These are phyloP conservation scores for Scalesia atractyloides DNA, from an alignment of 129 eudicot genomes.

Conservation along the genomic window DNA sequence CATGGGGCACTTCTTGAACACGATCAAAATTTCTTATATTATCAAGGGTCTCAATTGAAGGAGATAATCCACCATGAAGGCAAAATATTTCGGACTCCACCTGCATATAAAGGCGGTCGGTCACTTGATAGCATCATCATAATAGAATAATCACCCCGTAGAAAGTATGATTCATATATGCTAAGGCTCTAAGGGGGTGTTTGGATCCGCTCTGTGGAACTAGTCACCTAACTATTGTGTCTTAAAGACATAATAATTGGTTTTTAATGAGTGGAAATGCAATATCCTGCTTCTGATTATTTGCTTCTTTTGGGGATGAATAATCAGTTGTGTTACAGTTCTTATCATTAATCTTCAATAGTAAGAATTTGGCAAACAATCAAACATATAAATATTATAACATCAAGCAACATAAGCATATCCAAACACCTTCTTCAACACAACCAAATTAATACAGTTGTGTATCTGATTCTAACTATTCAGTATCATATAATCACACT, in stretches of 20 bases:
- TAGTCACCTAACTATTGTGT: neutral
- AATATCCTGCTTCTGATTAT: neutral
- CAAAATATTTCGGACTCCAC: slow-evolving; percentile 92
- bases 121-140: neutral
- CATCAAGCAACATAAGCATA: neutral
- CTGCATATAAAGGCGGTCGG: slow-evolving; percentile 26
- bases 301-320: neutral
- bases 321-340: neutral
- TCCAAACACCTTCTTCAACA: neutral
- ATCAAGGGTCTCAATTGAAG: slow-evolving; percentile 85
- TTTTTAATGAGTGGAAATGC: no score
- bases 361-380: no score
- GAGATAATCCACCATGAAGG: slow-evolving; percentile 91
- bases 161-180: neutral
- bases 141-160: neutral
- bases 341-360: no score
- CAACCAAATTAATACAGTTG: no score
- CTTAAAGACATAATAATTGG: neutral
- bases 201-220: neutral
- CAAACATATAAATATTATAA: neutral
- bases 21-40: slow-evolving; percentile 80
- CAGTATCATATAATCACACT: no score
- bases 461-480: no score
- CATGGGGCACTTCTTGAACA: slow-evolving; percentile 95
- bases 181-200: neutral